Evolutionary conservation across 2,329 filamentous ascomycete genomes (phyloP), one percentile per base, ranked within the genome.

Genomic region (Sclerotinia spermophila): DNA sequence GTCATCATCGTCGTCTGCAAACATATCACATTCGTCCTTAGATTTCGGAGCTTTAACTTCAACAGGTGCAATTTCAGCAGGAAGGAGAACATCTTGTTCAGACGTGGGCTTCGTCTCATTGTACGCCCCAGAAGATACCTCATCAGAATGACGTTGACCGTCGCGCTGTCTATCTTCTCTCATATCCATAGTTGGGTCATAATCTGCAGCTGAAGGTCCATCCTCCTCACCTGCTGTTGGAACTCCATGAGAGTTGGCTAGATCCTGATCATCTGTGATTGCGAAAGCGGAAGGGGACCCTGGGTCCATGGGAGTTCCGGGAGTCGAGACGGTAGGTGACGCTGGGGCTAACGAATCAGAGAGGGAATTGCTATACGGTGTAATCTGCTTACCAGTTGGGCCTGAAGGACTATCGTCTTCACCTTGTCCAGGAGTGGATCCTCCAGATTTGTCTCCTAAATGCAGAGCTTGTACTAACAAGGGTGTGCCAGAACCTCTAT

Each of bases 131-230:
- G 87, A 84, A 5, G 84, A 81, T 66, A 87, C 77, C 53, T 87
- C 85, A 70, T 87, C 86, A 67, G 85, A 85, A 72, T 88, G 85
- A 71, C 89, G 86, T 75, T 88, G 84, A 74, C 90, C 89, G 76
- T 92, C 89, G 70, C 90, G 88, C 71, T 88, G 85, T 76, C 89
- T 88, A 75, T 97, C 94, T 80, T 96, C 92, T 79, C 91, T 86
- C 92, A 95, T 96, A 78, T 97, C 94, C 75, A 90, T 85, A 1
- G 90, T 96, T 1, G 94, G 94, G 78, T 97, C 93, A 79, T 97
- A 97, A 80, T 97, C 93, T 71, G 93, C 94, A 60, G 94, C 94
- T n/a, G 94, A 97, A 8, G 92, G 92, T 10, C 91, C 93, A 76
- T 96, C 90, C 60, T 88, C 86, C 73, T 71, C 76, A 72, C 59